A percentile compares a stretch with the other conserved stretches of the same genome.
phyloP scores from a whole-genome alignment of 176 grass and related monocot species.

The Zizania latifolia region DNA sequence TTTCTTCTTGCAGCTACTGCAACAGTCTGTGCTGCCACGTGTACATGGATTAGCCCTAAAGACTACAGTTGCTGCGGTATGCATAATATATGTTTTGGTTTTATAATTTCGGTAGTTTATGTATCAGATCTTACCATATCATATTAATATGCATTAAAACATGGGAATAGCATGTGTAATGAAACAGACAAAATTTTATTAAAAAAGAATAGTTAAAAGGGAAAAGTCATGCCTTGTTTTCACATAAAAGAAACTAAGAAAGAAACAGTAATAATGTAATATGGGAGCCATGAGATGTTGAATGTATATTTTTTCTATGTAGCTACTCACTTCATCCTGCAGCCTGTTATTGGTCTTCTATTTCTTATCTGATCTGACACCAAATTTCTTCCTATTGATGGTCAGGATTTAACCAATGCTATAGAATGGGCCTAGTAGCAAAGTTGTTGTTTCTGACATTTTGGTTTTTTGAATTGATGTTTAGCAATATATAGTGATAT shows the following conservation, averaged over 20 bases:
- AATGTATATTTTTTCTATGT: slow-evolving; percentile 19
- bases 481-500: neutral
- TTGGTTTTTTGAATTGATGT: slow-evolving; percentile 13
- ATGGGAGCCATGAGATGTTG: neutral
- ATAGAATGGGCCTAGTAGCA: neutral
- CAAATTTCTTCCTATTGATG: neutral
- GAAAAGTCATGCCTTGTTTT: neutral
- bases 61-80: slow-evolving; percentile 94
- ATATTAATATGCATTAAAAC: neutral
- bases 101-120: slow-evolving; percentile 4
- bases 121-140: neutral
- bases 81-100: slow-evolving; percentile 10
- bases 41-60: slow-evolving; percentile 94
- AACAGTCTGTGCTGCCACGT: slow-evolving; percentile 84
- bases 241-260: too few species aligned
- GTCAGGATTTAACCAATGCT: neutral
- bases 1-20: slow-evolving; percentile 62
- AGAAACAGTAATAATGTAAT: neutral
- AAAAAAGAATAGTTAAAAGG: neutral
- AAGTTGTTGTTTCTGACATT: neutral
- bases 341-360: neutral
- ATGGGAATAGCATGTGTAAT: neutral
- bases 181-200: neutral
- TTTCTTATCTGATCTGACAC: neutral
- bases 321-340: neutral